These are phyloP conservation scores for Pyracantha coccinea DNA, from an alignment of 331 rosid genomes.

Conservation along the genomic window DNA sequence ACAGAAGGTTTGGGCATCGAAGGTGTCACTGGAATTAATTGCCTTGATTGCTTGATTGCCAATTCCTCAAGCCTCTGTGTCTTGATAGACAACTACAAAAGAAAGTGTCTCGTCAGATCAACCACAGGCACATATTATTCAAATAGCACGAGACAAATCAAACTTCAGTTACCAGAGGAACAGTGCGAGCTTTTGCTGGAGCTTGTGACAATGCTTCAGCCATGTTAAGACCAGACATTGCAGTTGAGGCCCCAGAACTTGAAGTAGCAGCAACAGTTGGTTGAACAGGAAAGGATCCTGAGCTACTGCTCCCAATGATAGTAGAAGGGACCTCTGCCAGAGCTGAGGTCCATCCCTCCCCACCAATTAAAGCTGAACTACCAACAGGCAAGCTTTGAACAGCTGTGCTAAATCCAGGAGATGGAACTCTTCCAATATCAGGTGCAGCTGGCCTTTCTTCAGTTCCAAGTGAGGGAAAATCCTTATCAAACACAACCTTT, in stretches of 20 bases:
- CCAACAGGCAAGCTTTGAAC: slow-evolving; percentile 73
- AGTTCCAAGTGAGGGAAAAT: slow-evolving; percentile 87
- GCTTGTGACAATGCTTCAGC: slow-evolving; percentile 93
- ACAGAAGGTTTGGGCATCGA: slow-evolving; percentile 83
- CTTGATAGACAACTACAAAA: slow-evolving; percentile 52
- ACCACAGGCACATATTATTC: slow-evolving; percentile 4
- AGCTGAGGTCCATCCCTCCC: slow-evolving; percentile 96
- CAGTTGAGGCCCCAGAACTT: slow-evolving; percentile 36
- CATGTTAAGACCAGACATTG: slow-evolving; percentile 81
- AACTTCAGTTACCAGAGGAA: slow-evolving; percentile 60
- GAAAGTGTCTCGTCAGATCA: slow-evolving; percentile 11
- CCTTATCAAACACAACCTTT: slow-evolving; percentile 84
- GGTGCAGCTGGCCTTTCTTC: slow-evolving; percentile 70
- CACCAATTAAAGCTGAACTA: slow-evolving; percentile 76
- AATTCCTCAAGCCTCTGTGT: slow-evolving; percentile 97
- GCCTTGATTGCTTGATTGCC: slow-evolving; percentile 94
- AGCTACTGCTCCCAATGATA: slow-evolving; percentile 49
- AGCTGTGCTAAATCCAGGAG: slow-evolving; percentile 73
- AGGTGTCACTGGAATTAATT: slow-evolving; percentile 90
- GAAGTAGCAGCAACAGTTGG: slow-evolving; percentile 43
- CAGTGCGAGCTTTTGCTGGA: slow-evolving; percentile 65
- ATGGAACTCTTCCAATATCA: slow-evolving; percentile 72
- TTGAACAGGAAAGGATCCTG: slow-evolving; percentile 53
- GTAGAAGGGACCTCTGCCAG: slow-evolving; percentile 72
- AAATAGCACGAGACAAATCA: background rate